Conservation (phyloP, 768 basidiomycete species). For the Kwoniella botswanensis region DNA sequence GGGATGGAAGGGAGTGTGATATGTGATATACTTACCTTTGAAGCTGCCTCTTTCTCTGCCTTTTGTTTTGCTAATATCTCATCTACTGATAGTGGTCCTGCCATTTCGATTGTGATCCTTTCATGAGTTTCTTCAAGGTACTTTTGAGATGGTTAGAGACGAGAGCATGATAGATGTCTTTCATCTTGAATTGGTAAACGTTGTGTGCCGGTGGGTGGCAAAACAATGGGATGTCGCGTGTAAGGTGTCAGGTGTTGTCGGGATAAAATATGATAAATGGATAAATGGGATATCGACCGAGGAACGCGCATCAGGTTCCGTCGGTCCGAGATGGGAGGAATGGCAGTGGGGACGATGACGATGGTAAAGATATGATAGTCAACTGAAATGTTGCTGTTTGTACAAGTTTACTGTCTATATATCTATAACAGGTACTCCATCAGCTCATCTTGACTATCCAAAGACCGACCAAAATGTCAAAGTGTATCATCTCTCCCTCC, state of each 20-base stretch:
- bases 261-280: constrained; percentile 17
- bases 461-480: constrained; percentile 66
- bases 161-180: not conserved
- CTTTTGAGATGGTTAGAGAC: not conserved
- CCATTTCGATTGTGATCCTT: constrained; percentile 30
- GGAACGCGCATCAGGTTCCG: not conserved
- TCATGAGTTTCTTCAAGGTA: not conserved
- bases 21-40: constrained; percentile 68
- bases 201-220: constrained; percentile 5
- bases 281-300: not conserved
- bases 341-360: not conserved
- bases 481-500: constrained; percentile 92
- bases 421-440: no score
- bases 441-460: no score
- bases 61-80: constrained; percentile 82
- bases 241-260: not conserved
- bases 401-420: no score
- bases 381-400: no score
- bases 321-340: not conserved
- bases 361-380: not conserved
- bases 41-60: constrained; percentile 83
- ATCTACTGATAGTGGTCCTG: constrained; percentile 81
- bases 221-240: constrained; percentile 1
- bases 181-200: not conserved
- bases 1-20: not conserved